Conservation (phyloP, 2,329 filamentous ascomycete genomes). For the Colletotrichum sp. region DNA sequence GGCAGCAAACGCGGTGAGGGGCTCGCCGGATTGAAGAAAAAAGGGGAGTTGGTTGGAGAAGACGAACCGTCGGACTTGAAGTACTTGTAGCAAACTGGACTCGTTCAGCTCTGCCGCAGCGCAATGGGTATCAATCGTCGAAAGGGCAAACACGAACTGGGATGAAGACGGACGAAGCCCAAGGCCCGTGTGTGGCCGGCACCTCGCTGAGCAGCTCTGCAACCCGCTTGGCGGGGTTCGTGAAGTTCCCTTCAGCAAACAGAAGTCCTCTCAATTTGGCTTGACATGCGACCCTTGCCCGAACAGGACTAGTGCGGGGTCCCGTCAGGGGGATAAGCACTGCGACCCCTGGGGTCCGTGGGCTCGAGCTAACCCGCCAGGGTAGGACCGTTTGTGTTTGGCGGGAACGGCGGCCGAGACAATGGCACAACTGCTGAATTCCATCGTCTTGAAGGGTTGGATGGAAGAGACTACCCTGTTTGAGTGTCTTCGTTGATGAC, state of each 20-base stretch:
- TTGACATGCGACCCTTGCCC: not conserved
- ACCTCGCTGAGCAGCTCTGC: not conserved
- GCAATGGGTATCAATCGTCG: not conserved
- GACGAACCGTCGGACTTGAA: not conserved
- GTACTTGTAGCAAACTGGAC: not conserved
- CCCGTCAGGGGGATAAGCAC: not conserved
- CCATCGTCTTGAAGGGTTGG: not conserved
- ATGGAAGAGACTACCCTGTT: not conserved
- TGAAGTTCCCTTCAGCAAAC: slow-evolving; percentile 11
- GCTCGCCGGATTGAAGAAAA: not conserved
- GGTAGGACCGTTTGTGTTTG: not conserved
- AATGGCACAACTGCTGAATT: not conserved
- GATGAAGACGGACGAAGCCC: slow-evolving; percentile 7
- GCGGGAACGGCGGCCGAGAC: not conserved
- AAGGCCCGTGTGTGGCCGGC: not conserved
- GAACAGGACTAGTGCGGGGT: slow-evolving; percentile 16
- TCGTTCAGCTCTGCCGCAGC: not conserved
- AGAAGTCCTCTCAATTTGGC: slow-evolving; percentile 10
- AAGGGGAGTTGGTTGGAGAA: not conserved
- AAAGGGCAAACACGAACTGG: not conserved
- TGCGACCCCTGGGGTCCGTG: not conserved
- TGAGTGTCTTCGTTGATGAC: not conserved
- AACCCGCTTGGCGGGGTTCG: slow-evolving; percentile 10
- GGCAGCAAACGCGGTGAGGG: not conserved
- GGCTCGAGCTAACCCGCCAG: too few species aligned